Base-by-base conservation (phyloP, 768 basidiomycete genomes). In the Mycena rosella region DNA sequence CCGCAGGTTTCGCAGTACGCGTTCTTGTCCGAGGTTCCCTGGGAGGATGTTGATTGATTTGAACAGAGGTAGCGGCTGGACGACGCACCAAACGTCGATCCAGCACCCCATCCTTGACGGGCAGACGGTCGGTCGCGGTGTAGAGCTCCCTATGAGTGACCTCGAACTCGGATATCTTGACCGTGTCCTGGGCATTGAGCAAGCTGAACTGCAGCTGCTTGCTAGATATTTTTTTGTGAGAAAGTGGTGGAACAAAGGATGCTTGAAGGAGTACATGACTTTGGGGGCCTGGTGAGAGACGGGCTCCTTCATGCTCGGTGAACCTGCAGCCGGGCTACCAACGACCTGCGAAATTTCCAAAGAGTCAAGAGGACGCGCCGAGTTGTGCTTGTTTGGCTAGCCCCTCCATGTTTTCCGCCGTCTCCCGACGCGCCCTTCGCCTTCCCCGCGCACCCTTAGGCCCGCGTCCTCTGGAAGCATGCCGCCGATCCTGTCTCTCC, bases 141-240 rank as follows among this genome's bases (percentile, higher is more conserved):
- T 99, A 99, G 40, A 99, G 83, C 78, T 98, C 96, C 27, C 94
- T 87, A 77, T 94, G 92, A 20, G 94, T 96, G 72, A 98, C 93
- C 80, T 99, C 95, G 73, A 97, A 98, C 79, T 99, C 97, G 11
- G 98, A 93, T 63, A 98, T 88, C 76, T 92, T 93, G 73, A 99
- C 98, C 5, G 97, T 93, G 76, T 99, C 96, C 79, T 98, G 96
- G 30, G 95, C 91, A 78, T 91, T 94, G 72, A 99, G 85, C 56
- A 97, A 87, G 77, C 93, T 93, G 81, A 99, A 99, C 84, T 99
- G 98, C 34, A 99, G 87, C 78, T 94, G 91, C 84, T 98, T 98
- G 74, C 96, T 98, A 77, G 36, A 62, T 38, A 54, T 63, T 36
- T 47, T 45, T 52, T 65, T 26, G 54, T 69, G 44, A 74, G 52